These are phyloP conservation scores for Aspergillus felis DNA, from an alignment of 2,329 filamentous ascomycete species.

Conservation along the genomic window DNA sequence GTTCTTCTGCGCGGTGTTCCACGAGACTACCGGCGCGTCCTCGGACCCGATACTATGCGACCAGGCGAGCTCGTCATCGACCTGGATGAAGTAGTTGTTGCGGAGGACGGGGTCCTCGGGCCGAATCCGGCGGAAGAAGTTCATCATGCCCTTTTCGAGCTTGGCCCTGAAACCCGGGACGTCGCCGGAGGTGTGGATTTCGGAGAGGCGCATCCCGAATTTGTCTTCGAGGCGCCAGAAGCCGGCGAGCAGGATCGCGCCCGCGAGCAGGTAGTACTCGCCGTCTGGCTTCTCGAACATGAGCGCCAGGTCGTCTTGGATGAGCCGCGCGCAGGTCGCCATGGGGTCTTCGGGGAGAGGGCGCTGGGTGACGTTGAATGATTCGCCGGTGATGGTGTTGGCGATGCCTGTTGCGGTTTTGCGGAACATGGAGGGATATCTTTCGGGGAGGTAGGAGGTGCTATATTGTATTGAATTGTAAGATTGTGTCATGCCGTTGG, in stretches of 20 bases:
- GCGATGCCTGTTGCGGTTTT: slow-evolving; percentile 62
- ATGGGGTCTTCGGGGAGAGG: slow-evolving; percentile 74
- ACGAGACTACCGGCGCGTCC: slow-evolving; percentile 61
- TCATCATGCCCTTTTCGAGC: slow-evolving; percentile 73
- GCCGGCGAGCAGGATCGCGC: slow-evolving; percentile 69
- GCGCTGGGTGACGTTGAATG: slow-evolving; percentile 62
- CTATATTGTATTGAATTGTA: slow-evolving; percentile 15
- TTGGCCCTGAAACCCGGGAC: slow-evolving; percentile 70
- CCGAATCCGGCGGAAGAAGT: slow-evolving; percentile 70
- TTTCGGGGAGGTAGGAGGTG: slow-evolving; percentile 63
- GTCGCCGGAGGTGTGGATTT: slow-evolving; percentile 74
- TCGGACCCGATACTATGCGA: slow-evolving; percentile 71
- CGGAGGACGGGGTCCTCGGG: slow-evolving; percentile 64
- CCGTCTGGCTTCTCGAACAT: slow-evolving; percentile 76
- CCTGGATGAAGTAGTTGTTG: slow-evolving; percentile 87
- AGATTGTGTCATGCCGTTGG: slow-evolving; percentile 2
- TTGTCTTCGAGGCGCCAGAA: slow-evolving; percentile 85
- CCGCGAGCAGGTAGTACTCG: slow-evolving; percentile 76
- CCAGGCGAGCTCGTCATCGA: slow-evolving; percentile 75
- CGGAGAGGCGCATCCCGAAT: slow-evolving; percentile 70
- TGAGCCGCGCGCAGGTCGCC: slow-evolving; percentile 65
- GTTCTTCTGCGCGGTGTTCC: slow-evolving; percentile 73
- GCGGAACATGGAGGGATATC: slow-evolving; percentile 69
- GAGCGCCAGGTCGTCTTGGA: slow-evolving; percentile 79
- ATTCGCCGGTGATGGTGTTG: slow-evolving; percentile 68